Base-by-base conservation (phyloP, 805 yeast species). In the Wickerhamiella kazuoi region DNA sequence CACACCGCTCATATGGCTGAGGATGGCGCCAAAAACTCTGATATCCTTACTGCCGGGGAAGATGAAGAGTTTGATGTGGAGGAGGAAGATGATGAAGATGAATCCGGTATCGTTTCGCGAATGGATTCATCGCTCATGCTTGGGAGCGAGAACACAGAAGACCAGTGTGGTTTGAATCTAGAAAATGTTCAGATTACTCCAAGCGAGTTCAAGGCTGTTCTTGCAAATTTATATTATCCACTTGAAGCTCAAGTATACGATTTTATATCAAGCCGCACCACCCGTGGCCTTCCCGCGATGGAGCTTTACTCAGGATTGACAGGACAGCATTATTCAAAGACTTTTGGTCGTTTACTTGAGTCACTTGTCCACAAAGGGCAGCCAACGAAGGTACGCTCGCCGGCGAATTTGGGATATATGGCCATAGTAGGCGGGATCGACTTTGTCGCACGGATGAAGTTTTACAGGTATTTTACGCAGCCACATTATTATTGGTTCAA, bases 401-500 rank as follows among this genome's bases (percentile, higher is more conserved):
- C 39, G 7, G 24, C 37, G 1, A 31, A 52, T 40, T 42, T 52
- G 35, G 60, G 53, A 40, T 59, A 52, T 42, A 55, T 55, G 41
- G 60, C 55, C 2, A 60, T 82, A 11, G 65, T 77, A 0, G 65
- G 79, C 44, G 74, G 76, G 15, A 71, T 72, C 43, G 93, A 80
- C 50, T 74, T 73, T 46, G 74, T 72, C 43, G 93, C 93, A 0
- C 74, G 83, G 46, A 64, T 68, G 42, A 78, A 80, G 50, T 79
- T 73, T 47, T 80, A 71, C 55, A 63, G 93, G 31, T 74, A 79
- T 47, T 64, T 74, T 44, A 63, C 75, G 0, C 64, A 39, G n/a
- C 29, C 38, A 3, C 18, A 32, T 3, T 40, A 29, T 19, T 13
- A 26, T 11, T 16, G 19, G 3, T 35, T 16, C 32, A 3, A 21